Base-by-base conservation (phyloP, 352 stramenopile species). In the Globisporangium barbulae region DNA sequence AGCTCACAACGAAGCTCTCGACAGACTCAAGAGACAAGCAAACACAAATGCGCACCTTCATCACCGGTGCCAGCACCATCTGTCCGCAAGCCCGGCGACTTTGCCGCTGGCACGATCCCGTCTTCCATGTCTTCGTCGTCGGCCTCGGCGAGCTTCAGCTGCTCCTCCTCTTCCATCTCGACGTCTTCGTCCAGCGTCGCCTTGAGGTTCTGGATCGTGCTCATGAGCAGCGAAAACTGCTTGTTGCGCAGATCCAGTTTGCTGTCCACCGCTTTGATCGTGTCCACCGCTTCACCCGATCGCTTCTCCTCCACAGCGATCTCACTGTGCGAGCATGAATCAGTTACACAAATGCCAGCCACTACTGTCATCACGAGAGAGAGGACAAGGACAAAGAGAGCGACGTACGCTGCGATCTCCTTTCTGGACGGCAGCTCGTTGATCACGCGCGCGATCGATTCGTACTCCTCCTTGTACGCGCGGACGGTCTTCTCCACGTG, bases 401-500 rank as follows among this genome's bases (percentile, higher is more conserved):
- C 45, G 7, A 82, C 78, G 65, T 73, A 85, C 68, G 68, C 72
- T n/a, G 73, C 72, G 33, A 88, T 85, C 0, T 89, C 75, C 45
- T 72, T 69, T 25, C 84, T 65, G 15, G 88, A 90, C 61, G 85
- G 84, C 44, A 94, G 65, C 61, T 91, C 74, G 64, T 96, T 96
- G 66, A 96, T 81, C 3, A 93, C 81, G 17, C 84, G 71, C 39
- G 88, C 85, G 55, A 92, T 86, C 19, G 83, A 90, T 66, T 96
- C 88, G 71, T 96, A 96, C 65, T 94, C 88, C 64, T 96, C 85
- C 63, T 96, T 96, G 69, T 94, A 94, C 33, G 78, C 79, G 8
- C 85, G 81, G 21, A 94, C 72, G 0, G 72, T 85, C 65, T 86
- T 89, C 60, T 96, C 85, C 28, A 83, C 74, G 45, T 83, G 78